Percentiles rank a stretch among this genome's conserved stretches.
Conservation (phyloP, 768 basidiomycete genomes). For the Mycena kentingensis region DNA sequence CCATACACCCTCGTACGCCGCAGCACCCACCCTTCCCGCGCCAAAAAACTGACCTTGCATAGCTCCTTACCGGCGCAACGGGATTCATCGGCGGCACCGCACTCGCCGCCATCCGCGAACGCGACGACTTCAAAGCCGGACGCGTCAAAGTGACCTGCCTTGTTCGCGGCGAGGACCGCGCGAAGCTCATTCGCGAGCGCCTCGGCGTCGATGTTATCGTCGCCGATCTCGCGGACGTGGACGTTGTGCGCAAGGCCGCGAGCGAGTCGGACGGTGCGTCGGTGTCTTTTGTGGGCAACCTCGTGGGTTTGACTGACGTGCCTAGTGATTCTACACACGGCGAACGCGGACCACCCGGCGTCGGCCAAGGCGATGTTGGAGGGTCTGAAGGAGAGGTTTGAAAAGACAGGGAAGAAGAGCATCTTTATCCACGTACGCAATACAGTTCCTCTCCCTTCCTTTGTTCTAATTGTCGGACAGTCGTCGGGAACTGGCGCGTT, state of each 20-base stretch:
- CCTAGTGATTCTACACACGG: conserved; percentile 17
- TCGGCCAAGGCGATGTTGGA: conserved; percentile 13
- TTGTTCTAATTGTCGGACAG: background rate
- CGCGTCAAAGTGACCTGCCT: conserved; percentile 18
- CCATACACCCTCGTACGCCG: no score
- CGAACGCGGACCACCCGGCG: conserved; percentile 19
- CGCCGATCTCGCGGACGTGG: conserved; percentile 14
- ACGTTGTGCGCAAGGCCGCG: conserved; percentile 14
- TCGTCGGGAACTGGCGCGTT: conserved; percentile 23
- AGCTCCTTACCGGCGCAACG: conserved; percentile 20
- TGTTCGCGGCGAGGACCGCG: conserved; percentile 15
- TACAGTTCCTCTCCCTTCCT: background rate
- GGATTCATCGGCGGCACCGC: conserved; percentile 20
- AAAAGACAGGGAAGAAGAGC: conserved; percentile 7
- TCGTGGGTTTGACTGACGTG: background rate
- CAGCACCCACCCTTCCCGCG: no score
- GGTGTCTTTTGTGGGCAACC: background rate
- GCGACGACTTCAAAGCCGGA: conserved; percentile 11
- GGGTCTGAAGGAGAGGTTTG: conserved; percentile 13
- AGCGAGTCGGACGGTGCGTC: conserved; percentile 8
- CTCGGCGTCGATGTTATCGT: conserved; percentile 16
- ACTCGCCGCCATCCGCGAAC: conserved; percentile 4
- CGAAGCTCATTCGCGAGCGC: background rate
- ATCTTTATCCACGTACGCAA: conserved; percentile 16
- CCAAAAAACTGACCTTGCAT: background rate